A percentile compares a stretch with the other conserved stretches of the same genome.
Conservation (phyloP, 352 stramenopile genomes). For the Globisporangium parvum region DNA sequence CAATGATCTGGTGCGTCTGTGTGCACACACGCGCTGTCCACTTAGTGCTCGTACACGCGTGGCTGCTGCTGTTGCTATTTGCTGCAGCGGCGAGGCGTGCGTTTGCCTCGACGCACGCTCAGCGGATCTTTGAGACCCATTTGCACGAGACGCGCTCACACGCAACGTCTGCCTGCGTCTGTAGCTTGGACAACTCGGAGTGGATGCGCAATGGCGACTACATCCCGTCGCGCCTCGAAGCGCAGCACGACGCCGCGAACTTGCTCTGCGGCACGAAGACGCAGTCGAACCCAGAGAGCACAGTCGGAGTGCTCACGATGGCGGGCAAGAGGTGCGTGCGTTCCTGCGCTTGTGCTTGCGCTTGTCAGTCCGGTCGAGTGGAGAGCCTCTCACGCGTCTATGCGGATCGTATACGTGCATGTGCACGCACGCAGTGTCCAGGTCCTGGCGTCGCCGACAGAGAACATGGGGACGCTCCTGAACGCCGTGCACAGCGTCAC, state of each 20-base stretch:
- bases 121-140: not conserved
- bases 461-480: slow-evolving; percentile 97
- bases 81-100: not conserved
- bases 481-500: slow-evolving; percentile 89
- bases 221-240: slow-evolving; percentile 96
- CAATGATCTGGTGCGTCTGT: slow-evolving; percentile 75
- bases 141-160: no score
- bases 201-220: slow-evolving; percentile 99
- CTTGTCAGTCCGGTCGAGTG: not conserved
- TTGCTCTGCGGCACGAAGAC: slow-evolving; percentile 96
- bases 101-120: not conserved
- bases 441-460: slow-evolving; percentile 94
- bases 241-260: slow-evolving; percentile 97
- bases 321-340: slow-evolving; percentile 70
- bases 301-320: slow-evolving; percentile 96
- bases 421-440: slow-evolving; percentile 60
- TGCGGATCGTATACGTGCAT: slow-evolving; percentile 1
- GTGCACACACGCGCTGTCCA: not conserved
- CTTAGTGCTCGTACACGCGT: not conserved
- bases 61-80: not conserved
- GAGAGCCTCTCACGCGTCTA: not conserved
- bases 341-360: not conserved
- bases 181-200: slow-evolving; percentile 95
- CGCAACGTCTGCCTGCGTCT: not conserved
- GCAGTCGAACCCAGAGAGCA: slow-evolving; percentile 97